Evolutionary conservation across 257 asterid species (phyloP).

Genomic region (Scutellaria minor): DNA sequence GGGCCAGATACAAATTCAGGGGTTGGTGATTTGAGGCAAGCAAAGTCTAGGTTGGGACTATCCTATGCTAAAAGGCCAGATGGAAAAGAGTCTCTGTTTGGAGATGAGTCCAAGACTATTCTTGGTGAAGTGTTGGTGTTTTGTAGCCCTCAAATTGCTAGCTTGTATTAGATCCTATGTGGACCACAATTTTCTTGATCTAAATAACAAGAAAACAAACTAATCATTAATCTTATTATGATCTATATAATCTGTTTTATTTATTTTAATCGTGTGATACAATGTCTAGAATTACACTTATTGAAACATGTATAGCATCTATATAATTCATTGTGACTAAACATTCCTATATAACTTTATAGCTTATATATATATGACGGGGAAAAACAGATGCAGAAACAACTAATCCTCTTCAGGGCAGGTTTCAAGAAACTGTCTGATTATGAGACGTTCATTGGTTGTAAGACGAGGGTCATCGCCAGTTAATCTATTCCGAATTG

Average conservation of each 20-base stretch:
- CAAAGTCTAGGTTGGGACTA: constrained; percentile 84
- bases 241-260: constrained; percentile 16
- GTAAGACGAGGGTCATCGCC: constrained; percentile 76
- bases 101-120: constrained; percentile 64
- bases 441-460: constrained; percentile 53
- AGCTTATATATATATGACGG: constrained; percentile 13
- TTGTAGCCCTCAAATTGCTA: constrained; percentile 92
- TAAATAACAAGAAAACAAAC: background rate
- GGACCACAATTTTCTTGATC: background rate
- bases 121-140: constrained; percentile 76
- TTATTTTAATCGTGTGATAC: background rate
- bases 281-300: constrained; percentile 3
- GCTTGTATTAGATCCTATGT: constrained; percentile 51
- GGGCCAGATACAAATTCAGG: constrained; percentile 93
- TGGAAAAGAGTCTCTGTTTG: constrained; percentile 84
- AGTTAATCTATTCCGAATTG: constrained; percentile 59
- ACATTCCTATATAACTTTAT: constrained; percentile 40
- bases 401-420: constrained; percentile 54
- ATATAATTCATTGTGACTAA: constrained; percentile 22
- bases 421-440: constrained; percentile 68
- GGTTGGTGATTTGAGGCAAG: constrained; percentile 77
- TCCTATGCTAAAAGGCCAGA: constrained; percentile 82
- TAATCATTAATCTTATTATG: background rate
- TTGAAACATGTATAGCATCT: constrained; percentile 20
- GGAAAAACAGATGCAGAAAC: constrained; percentile 11